Evolutionary conservation across 257 asterid species (phyloP).

Genomic region (Verbena officinalis): DNA sequence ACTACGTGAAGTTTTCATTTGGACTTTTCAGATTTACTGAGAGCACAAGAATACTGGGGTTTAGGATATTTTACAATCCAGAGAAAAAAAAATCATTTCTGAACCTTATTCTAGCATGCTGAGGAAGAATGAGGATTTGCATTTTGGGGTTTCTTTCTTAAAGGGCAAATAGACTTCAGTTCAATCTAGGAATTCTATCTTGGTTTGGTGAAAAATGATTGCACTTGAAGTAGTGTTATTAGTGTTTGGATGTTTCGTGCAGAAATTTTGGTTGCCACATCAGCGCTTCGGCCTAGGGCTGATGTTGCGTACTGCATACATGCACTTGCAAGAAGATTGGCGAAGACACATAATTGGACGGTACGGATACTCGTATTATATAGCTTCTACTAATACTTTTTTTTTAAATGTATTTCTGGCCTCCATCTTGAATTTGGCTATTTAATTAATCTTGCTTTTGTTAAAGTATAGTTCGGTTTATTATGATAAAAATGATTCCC

Average conservation of each 20-base stretch:
- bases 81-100: slow-evolving; percentile 7
- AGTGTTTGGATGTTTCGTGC: slow-evolving; percentile 57
- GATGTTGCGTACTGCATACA: slow-evolving; percentile 98
- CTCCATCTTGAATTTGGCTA: slow-evolving; percentile 4
- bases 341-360: slow-evolving; percentile 99
- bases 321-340: slow-evolving; percentile 88
- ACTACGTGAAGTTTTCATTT: slow-evolving; percentile 6
- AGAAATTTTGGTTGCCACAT: slow-evolving; percentile 92
- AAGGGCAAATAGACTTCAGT: slow-evolving; percentile 3
- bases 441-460: slow-evolving; percentile 2
- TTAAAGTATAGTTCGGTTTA: neutral
- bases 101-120: slow-evolving; percentile 12
- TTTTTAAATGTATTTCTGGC: slow-evolving; percentile 4
- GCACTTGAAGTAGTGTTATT: slow-evolving; percentile 35
- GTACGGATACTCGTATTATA: slow-evolving; percentile 46
- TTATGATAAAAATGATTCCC: neutral
- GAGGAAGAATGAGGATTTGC: slow-evolving; percentile 16
- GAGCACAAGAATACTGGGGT: slow-evolving; percentile 10
- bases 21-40: slow-evolving; percentile 13
- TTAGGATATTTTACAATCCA: slow-evolving; percentile 14
- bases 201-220: slow-evolving; percentile 34
- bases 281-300: slow-evolving; percentile 90
- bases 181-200: slow-evolving; percentile 18
- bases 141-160: neutral
- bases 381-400: slow-evolving; percentile 16